Evolutionary conservation across 2,329 filamentous ascomycete genomes (phyloP), one percentile per base, ranked within the genome.

Genomic region (Fusarium lateritium): DNA sequence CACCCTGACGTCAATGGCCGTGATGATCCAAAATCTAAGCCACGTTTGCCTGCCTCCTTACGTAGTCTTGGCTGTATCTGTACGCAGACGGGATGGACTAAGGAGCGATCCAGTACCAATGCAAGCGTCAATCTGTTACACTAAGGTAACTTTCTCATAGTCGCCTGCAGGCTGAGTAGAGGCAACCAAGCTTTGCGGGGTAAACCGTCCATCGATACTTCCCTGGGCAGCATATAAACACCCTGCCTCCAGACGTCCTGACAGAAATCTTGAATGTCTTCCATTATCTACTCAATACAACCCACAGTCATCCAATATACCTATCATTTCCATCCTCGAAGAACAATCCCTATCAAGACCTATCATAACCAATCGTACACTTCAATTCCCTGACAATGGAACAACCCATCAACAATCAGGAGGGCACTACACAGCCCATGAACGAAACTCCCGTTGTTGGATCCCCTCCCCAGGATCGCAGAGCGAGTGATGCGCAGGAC

Each of bases 401-500:
- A 44, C 73, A 75, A 47, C 58, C 63, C 28, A 66, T 74, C 47
- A 71, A 73, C 31, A 67, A 71, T 31, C 69, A 70, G 52, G 72
- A 73, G 43, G 61, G 62, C n/a, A 61, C 66, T n/a, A 65, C 73
- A 15, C 66, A 73, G 38, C 71, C 74, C 28, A 58, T 77, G 65
- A 75, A 76, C 64, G 76, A 78, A 62, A 77, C 79, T 14, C 75
- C 77, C 39, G 68, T 75, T 19, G 55, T 65, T 9, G 69, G 64
- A 7, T 71, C 55, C 19, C 56, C 67, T 38, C 58, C 67, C 4
- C 62, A 70, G 54, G 67, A 70, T 36, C 67, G 67, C 21, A 49
- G 67, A 50, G 54, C 57, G 46, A 70, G 67, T 62, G 61, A 77
- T 74, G 69, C 71, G 7, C 31, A 79, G 55, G 79, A 77, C 62